These are phyloP conservation scores for Vigna radiata DNA, from an alignment of 306 rosid species.

Conservation along the genomic window DNA sequence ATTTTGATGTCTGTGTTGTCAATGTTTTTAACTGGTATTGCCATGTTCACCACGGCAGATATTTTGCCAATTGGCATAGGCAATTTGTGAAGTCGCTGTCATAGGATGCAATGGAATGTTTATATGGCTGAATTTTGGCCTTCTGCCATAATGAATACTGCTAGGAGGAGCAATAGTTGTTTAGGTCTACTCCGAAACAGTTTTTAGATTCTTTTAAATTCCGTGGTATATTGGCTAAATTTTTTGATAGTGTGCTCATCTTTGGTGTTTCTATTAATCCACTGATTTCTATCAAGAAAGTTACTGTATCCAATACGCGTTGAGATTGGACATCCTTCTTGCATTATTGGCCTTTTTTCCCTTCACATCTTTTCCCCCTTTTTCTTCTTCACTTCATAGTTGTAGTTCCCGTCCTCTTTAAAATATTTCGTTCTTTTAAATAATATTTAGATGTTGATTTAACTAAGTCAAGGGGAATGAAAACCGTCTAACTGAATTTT, in stretches of 20 bases:
- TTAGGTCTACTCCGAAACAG: neutral
- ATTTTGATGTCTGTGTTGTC: neutral
- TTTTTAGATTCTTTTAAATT: conserved; percentile 9
- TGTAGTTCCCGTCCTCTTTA: neutral
- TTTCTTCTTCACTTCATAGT: neutral
- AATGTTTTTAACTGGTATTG: no score
- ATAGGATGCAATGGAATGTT: no score
- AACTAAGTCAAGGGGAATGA: neutral
- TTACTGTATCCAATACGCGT: neutral
- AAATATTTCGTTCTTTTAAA: neutral
- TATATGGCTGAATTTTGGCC: neutral
- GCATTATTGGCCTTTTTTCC: neutral
- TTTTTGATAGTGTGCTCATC: neutral
- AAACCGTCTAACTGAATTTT: conserved; percentile 23
- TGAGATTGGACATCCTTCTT: conserved; percentile 7
- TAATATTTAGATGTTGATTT: conserved; percentile 20
- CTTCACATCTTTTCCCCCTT: neutral
- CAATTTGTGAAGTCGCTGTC: no score
- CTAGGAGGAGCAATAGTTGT: neutral
- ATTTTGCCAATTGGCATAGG: no score
- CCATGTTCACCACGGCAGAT: no score
- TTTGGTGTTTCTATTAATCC: neutral
- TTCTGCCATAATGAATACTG: neutral
- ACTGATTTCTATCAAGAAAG: neutral
- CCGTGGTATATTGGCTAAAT: neutral